Base-by-base conservation (phyloP, 495 filamentous ascomycete species). In the Cercophora newfieldiana region DNA sequence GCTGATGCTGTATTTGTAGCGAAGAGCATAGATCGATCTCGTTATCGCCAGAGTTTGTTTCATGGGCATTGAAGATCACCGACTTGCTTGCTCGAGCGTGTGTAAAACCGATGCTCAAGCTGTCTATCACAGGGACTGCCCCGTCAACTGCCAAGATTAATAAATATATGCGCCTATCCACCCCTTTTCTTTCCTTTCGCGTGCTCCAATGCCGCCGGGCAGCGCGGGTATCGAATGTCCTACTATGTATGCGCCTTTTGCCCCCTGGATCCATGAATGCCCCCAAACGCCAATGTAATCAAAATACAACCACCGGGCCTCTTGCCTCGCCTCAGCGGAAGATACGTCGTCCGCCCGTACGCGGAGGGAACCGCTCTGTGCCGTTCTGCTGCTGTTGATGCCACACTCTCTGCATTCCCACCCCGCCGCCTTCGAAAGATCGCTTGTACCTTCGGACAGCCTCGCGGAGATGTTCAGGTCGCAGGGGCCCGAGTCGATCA, bases 381-480 rank as follows among this genome's bases (percentile, higher is more conserved):
- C 89, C 87, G 49, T 83, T 88, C 33, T 88, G 77, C 30, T 79
- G 78, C 61, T 86, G 83, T 28, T 78, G 72, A 64, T 90, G 87
- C 73, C 90, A 89, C 65, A 91, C 74, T 77, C 88, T 87, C 69
- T 93, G 74, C 62, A 91, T 90, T 0, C 88, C 88, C 54, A 93
- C 86, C 3, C 90, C 89, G 7, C 89, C 90, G 16, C 87, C 88
- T 25, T 91, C 92, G 3, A 86, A 83, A 58, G 86, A 81, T 53
- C 85, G 84, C 74, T 89, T 90, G 68, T 90, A 89, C 61, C 93
- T 84, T 61, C 92, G 82, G 26, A 90, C 77, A 12, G 91, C 91
- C 74, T 97, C 91, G 24, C 91, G 82, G 37, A 97, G 77, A 80
- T 97, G 93, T 62, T 93, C 88, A 0, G 93, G 92, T 26, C 91